phyloP scores from a whole-genome alignment of 306 rosid species.

The Sesbania bispinosa region DNA sequence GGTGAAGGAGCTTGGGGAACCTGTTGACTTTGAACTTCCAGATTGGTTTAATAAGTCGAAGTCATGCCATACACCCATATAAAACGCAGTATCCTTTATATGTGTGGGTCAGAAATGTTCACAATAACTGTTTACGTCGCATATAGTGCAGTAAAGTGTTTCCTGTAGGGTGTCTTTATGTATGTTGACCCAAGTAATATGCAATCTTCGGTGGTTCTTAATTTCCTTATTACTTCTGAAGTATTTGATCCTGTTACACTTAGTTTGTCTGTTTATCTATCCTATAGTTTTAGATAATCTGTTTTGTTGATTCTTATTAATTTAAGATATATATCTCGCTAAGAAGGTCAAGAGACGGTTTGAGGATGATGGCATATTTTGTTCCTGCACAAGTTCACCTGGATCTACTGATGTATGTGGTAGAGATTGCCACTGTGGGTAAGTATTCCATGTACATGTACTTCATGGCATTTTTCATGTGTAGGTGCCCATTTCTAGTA shows the following conservation, averaged over 20 bases:
- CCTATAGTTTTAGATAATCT: neutral
- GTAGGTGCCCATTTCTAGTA: neutral
- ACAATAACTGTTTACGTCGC: neutral
- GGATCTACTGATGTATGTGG: slow-evolving; percentile 71
- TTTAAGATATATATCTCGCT: slow-evolving; percentile 71
- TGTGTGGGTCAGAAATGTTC: neutral
- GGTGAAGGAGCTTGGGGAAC: slow-evolving; percentile 59
- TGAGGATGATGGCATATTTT: slow-evolving; percentile 94
- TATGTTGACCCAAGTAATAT: slow-evolving; percentile 2
- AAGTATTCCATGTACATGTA: slow-evolving; percentile 31
- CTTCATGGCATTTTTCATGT: neutral
- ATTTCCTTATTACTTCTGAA: neutral
- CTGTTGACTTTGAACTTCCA: slow-evolving; percentile 89
- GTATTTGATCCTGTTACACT: neutral
- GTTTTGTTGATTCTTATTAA: slow-evolving; percentile 47
- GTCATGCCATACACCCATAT: slow-evolving; percentile 61
- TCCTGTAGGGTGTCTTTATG: neutral
- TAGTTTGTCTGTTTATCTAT: slow-evolving; percentile 11
- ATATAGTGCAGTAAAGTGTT: neutral
- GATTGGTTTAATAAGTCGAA: slow-evolving; percentile 60
- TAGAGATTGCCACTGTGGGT: slow-evolving; percentile 96
- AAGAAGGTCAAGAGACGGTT: slow-evolving; percentile 76
- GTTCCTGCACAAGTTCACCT: slow-evolving; percentile 58
- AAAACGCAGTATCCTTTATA: slow-evolving; percentile 88
- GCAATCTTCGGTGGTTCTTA: slow-evolving; percentile 4